Evolutionary conservation across 768 basidiomycete species (phyloP).

Genomic region (Pulveroboletus ravenelii): DNA sequence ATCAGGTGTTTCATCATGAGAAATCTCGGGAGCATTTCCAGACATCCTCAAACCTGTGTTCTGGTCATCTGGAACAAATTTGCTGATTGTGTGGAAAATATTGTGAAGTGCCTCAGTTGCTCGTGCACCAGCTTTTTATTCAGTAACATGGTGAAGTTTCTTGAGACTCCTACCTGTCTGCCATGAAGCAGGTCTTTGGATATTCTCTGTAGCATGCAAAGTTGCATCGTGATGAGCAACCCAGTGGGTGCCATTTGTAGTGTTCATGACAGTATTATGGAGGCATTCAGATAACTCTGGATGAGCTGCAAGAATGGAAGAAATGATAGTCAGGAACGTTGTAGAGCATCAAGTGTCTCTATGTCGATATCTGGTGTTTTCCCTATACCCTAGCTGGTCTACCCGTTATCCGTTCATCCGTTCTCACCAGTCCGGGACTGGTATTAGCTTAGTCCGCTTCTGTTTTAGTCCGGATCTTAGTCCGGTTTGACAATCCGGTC

Average conservation of each 20-base stretch:
- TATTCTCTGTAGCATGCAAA: constrained; percentile 52
- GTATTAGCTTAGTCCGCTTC: too few relatives aligned
- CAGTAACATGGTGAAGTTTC: constrained; percentile 44
- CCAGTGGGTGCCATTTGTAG: constrained; percentile 68
- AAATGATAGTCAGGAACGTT: constrained; percentile 54
- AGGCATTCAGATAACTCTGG: constrained; percentile 69
- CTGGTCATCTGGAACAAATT: constrained; percentile 23
- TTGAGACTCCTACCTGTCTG: constrained; percentile 37
- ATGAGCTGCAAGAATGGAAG: constrained; percentile 53
- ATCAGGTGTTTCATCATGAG: neutral
- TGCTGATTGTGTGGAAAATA: constrained; percentile 52
- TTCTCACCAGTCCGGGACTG: too few relatives aligned
- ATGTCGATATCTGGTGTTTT: too few relatives aligned
- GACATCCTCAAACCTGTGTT: constrained; percentile 1
- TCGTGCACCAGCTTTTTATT: constrained; percentile 60
- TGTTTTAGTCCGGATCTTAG: too few relatives aligned
- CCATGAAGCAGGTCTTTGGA: constrained; percentile 43
- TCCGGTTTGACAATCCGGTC: too few relatives aligned
- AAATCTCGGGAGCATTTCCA: neutral
- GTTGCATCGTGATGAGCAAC: constrained; percentile 53
- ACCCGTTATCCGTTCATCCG: too few relatives aligned
- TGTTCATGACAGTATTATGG: constrained; percentile 58
- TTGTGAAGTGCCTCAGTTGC: constrained; percentile 60
- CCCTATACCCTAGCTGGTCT: too few relatives aligned
- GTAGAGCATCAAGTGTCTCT: too few relatives aligned